phyloP scores from a whole-genome alignment of 768 basidiomycete genomes.

The Mycena floridula region DNA sequence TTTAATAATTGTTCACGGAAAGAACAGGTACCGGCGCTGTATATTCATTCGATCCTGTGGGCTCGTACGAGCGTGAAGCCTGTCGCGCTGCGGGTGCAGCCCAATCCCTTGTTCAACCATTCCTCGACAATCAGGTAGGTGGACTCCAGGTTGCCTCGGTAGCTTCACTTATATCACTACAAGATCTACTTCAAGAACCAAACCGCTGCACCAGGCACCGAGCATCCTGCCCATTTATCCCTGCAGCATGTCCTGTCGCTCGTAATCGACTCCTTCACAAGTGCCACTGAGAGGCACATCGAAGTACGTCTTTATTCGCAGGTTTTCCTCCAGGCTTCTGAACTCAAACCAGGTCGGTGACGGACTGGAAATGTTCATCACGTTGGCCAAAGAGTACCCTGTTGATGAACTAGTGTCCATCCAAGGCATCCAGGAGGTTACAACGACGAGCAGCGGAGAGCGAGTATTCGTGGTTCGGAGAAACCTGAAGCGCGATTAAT shows the following conservation, averaged over 20 bases:
- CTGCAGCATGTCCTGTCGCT: constrained; percentile 74
- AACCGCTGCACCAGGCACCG: constrained; percentile 59
- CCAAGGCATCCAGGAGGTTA: constrained; percentile 58
- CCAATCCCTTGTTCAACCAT: constrained; percentile 91
- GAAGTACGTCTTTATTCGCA: constrained; percentile 50
- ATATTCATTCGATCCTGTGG: constrained; percentile 99
- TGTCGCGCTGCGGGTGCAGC: constrained; percentile 96
- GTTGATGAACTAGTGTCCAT: constrained; percentile 52
- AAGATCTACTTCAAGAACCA: constrained; percentile 98
- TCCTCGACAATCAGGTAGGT: constrained; percentile 96
- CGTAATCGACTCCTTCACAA: constrained; percentile 94
- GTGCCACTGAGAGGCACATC: constrained; percentile 97
- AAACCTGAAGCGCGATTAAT: constrained; percentile 79
- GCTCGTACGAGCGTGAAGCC: constrained; percentile 94
- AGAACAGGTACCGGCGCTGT: constrained; percentile 84
- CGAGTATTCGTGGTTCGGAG: constrained; percentile 70
- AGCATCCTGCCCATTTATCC: constrained; percentile 78
- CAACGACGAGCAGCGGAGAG: constrained; percentile 56
- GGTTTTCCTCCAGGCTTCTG: constrained; percentile 9
- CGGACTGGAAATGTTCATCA: constrained; percentile 87
- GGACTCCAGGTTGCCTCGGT: constrained; percentile 10
- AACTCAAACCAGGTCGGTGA: constrained; percentile 71
- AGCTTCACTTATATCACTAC: constrained; percentile 11
- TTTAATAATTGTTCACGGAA: not conserved
- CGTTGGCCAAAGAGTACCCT: constrained; percentile 63